These are phyloP conservation scores for Akanthomyces uredinophilus DNA, from an alignment of 2,329 filamentous ascomycete species.

Conservation along the genomic window DNA sequence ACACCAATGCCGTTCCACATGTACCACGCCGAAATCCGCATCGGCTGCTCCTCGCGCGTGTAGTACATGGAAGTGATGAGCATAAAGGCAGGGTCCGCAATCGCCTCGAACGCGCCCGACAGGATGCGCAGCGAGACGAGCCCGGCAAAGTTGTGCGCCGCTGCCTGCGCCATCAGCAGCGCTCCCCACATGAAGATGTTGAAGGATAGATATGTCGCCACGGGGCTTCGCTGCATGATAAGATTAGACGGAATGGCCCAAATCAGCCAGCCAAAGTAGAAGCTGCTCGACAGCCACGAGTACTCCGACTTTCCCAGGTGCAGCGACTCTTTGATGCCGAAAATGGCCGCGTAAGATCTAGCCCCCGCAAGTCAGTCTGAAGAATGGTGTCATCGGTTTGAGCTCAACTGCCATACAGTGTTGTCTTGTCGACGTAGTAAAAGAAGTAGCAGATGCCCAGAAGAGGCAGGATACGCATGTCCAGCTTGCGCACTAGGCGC, in stretches of 20 bases:
- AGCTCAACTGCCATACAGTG: constrained; percentile 27
- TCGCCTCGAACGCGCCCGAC: constrained; percentile 60
- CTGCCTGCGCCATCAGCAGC: constrained; percentile 45
- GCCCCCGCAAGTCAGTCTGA: background rate
- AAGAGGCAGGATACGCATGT: constrained; percentile 33
- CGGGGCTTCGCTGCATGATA: constrained; percentile 29
- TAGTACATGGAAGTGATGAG: constrained; percentile 63
- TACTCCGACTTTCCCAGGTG: constrained; percentile 53
- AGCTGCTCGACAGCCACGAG: constrained; percentile 35
- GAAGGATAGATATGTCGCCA: constrained; percentile 33
- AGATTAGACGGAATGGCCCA: constrained; percentile 31
- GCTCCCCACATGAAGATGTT: constrained; percentile 54
- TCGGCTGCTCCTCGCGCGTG: constrained; percentile 56
- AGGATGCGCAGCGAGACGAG: constrained; percentile 53
- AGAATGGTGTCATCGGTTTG: background rate
- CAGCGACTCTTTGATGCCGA: constrained; percentile 56
- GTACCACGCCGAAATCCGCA: constrained; percentile 56
- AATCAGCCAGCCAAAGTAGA: constrained; percentile 35
- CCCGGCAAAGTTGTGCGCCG: constrained; percentile 49
- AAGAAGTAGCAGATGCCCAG: constrained; percentile 38
- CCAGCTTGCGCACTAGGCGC: constrained; percentile 32
- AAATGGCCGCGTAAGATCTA: constrained; percentile 57
- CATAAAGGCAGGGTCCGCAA: constrained; percentile 47
- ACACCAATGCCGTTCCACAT: constrained; percentile 55
- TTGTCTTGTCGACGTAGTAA: constrained; percentile 44